Evolutionary conservation across 73 alveolate species (phyloP).

Genomic region (Stentor coeruleus): DNA sequence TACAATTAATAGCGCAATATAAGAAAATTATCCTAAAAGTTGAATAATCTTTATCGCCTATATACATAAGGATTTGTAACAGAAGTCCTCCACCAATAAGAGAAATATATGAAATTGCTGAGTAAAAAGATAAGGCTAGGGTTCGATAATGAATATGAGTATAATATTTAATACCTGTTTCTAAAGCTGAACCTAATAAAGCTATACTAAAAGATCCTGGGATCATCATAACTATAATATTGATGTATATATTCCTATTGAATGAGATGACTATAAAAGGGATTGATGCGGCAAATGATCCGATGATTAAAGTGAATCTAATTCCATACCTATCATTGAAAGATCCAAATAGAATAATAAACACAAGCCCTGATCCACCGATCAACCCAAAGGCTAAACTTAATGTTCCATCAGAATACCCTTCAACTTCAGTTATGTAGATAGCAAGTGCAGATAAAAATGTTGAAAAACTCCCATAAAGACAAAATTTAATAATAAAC

Average conservation of each 20-base stretch:
- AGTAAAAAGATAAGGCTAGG: background rate
- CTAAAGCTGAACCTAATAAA: background rate
- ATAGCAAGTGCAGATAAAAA: background rate
- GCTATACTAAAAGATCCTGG: background rate
- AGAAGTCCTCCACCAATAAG: background rate
- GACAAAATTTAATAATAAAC: background rate
- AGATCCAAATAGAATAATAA: background rate
- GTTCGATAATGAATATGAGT: background rate
- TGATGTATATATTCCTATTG: background rate
- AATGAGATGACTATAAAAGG: background rate
- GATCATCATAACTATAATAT: too few relatives aligned
- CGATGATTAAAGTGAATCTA: background rate
- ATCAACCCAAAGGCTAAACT: background rate
- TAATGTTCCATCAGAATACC: background rate
- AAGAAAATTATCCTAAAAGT: background rate
- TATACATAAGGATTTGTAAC: too few relatives aligned
- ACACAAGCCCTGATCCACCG: background rate
- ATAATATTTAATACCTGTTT: background rate
- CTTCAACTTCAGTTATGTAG: constrained; percentile 13
- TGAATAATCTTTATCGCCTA: background rate
- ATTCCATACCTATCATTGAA: background rate
- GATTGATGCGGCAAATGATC: background rate
- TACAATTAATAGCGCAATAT: background rate
- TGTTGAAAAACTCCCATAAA: background rate
- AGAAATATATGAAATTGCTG: background rate